Base-by-base conservation (phyloP, 2,329 filamentous ascomycete genomes). In the Cercospora sp. region DNA sequence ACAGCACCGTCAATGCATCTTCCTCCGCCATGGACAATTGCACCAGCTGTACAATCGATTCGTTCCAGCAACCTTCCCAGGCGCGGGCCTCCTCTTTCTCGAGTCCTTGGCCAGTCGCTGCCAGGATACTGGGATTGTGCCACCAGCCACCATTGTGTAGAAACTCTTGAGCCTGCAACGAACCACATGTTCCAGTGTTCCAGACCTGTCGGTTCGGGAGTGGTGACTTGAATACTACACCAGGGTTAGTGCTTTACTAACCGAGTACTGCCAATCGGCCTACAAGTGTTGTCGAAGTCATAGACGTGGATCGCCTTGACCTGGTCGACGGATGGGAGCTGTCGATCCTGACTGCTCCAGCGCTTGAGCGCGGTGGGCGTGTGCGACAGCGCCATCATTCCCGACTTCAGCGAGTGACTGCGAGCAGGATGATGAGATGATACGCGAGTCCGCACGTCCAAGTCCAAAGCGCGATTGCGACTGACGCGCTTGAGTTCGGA, bases 41-140 rank as follows among this genome's bases (percentile, higher is more conserved):
- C 49, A 96, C 93, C 32, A 98, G 86, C 74, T 93, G 68, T 74
- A 86, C 88, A 72, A 99, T 90, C 74, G 91, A 89, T 77, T 98
- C 94, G 77, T 98, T 98, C 95, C 95, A 99, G 91, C 92, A 97
- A 40, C 93, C 93, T 66, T 91, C 84, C 94, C 94, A 99, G 9
- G 87, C 94, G 26, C 89, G 88, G 51, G 86, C 83, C 79, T 98
- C 94, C 80, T 98, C 95, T 66, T 87, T 87, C 62, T 92, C 92
- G 5, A 90, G 79, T 16, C 95, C 95, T 66, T 93, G 87, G 63
- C 95, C 95, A 0, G 93, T 97, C 1, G 94, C 90, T 10, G 90
- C 88, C 26, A 99, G 88, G 70, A 99, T 94, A 71, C 88, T 88
- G 53, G 88, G 87, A 77, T 98, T 94, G 80, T 99, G 95, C 95